phyloP scores from a whole-genome alignment of 2,329 filamentous ascomycete genomes.

The Cladosporium phlei region DNA sequence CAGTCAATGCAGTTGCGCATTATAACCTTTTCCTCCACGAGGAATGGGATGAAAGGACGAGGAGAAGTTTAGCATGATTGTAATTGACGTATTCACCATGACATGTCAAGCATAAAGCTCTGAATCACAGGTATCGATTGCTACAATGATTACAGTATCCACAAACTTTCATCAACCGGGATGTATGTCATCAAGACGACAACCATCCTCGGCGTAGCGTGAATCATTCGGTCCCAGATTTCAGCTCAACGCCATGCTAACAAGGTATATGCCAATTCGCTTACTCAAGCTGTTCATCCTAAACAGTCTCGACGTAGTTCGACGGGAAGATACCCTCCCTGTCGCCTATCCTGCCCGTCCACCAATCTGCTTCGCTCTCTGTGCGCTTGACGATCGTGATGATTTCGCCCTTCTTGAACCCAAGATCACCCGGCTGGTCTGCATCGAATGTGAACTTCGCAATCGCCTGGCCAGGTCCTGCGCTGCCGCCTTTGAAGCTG shows the following conservation, averaged over 20 bases:
- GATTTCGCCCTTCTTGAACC: constrained; percentile 94
- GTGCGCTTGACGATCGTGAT: constrained; percentile 95
- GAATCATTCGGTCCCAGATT: background rate
- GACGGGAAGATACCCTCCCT: constrained; percentile 83
- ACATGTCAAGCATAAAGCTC: too few relatives aligned
- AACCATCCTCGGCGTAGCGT: too few relatives aligned
- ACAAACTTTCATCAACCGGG: too few relatives aligned
- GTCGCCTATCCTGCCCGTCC: constrained; percentile 85
- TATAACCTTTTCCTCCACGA: too few relatives aligned
- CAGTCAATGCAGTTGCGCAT: too few relatives aligned
- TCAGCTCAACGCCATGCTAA: constrained; percentile 10
- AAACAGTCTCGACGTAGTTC: constrained; percentile 30
- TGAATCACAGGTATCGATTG: too few relatives aligned
- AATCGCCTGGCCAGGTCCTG: constrained; percentile 69
- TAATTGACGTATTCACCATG: too few relatives aligned
- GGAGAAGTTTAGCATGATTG: too few relatives aligned
- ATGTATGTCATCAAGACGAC: too few relatives aligned
- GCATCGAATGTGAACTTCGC: constrained; percentile 92
- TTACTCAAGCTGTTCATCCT: background rate
- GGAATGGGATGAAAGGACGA: too few relatives aligned
- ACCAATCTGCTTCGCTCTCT: constrained; percentile 93
- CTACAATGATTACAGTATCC: too few relatives aligned
- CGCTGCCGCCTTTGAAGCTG: constrained; percentile 43
- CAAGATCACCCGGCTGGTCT: constrained; percentile 85
- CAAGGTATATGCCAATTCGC: background rate